Evolutionary conservation across 2,329 filamentous ascomycete genomes (phyloP).

Genomic region (Phoma sp.): DNA sequence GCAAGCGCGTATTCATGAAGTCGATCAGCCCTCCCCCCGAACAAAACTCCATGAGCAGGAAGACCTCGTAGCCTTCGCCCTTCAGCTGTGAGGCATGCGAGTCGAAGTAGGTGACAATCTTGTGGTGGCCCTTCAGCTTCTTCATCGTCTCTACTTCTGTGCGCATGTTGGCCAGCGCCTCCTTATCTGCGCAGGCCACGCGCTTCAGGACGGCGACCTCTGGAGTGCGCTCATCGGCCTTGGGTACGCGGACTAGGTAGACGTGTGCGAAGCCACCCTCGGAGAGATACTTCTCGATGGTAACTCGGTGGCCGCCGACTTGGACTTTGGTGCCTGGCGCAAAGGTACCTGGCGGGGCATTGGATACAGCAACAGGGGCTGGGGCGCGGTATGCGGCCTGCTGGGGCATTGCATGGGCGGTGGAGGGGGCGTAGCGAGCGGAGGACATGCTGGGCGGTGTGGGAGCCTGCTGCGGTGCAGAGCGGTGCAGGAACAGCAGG

Average conservation of each 20-base stretch:
- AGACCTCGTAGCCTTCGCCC: conserved; percentile 95
- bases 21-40: conserved; percentile 94
- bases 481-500: conserved; percentile 39
- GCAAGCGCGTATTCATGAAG: conserved; percentile 98
- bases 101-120: conserved; percentile 98
- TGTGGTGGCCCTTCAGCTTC: conserved; percentile 92
- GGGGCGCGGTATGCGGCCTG: conserved; percentile 46
- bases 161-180: conserved; percentile 91
- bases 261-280: conserved; percentile 98
- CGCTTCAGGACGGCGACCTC: conserved; percentile 89
- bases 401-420: conserved; percentile 42
- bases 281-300: conserved; percentile 96
- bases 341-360: conserved; percentile 75
- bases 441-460: conserved; percentile 48
- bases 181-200: conserved; percentile 95
- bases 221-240: conserved; percentile 73
- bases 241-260: conserved; percentile 87
- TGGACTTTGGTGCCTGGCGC: conserved; percentile 94
- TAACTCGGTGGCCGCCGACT: conserved; percentile 87
- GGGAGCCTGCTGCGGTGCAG: conserved; percentile 41
- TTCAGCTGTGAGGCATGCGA: conserved; percentile 95
- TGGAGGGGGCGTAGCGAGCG: conserved; percentile 47
- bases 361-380: conserved; percentile 35
- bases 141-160: conserved; percentile 99
- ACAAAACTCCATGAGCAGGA: conserved; percentile 97